Conservation (phyloP, 352 stramenopile genomes). For the Phytophthora melonis region DNA sequence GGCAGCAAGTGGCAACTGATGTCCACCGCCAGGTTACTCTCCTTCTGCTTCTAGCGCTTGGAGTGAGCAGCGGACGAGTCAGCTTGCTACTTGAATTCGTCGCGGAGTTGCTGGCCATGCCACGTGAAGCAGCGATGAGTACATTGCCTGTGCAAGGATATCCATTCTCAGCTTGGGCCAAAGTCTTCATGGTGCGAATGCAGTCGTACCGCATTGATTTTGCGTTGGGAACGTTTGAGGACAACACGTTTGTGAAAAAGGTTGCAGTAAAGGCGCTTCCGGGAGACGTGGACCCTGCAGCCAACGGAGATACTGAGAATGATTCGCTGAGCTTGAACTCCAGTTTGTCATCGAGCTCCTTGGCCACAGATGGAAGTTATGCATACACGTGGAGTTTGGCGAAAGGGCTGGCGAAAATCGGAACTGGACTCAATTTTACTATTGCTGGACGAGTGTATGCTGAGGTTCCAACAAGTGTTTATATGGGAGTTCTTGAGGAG, state of each 20-base stretch:
- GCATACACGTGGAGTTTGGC: constrained; percentile 64
- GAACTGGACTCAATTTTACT: constrained; percentile 77
- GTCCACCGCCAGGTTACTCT: constrained; percentile 49
- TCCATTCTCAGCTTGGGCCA: constrained; percentile 52
- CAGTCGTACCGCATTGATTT: constrained; percentile 69
- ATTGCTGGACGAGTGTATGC: constrained; percentile 77
- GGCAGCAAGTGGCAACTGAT: constrained; percentile 4
- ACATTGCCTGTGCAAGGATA: constrained; percentile 26
- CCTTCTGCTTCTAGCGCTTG: constrained; percentile 62
- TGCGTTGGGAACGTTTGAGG: constrained; percentile 56
- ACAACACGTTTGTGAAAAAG: constrained; percentile 51
- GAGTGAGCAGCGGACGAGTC: constrained; percentile 62
- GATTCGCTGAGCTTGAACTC: neutral
- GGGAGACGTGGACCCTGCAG: constrained; percentile 1
- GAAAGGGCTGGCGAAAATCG: constrained; percentile 67
- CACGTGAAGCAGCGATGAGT: constrained; percentile 10
- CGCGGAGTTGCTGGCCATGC: constrained; percentile 31
- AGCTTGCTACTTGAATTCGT: constrained; percentile 66
- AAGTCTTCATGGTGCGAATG: constrained; percentile 50
- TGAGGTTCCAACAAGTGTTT: constrained; percentile 38
- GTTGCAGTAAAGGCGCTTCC: constrained; percentile 59
- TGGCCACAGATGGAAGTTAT: constrained; percentile 75
- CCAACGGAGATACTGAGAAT: constrained; percentile 14
- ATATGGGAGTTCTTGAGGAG: constrained; percentile 34
- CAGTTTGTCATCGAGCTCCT: constrained; percentile 28